Conservation (phyloP, 1,284 basidiomycete genomes). For the Hypsizygus ulmarius region DNA sequence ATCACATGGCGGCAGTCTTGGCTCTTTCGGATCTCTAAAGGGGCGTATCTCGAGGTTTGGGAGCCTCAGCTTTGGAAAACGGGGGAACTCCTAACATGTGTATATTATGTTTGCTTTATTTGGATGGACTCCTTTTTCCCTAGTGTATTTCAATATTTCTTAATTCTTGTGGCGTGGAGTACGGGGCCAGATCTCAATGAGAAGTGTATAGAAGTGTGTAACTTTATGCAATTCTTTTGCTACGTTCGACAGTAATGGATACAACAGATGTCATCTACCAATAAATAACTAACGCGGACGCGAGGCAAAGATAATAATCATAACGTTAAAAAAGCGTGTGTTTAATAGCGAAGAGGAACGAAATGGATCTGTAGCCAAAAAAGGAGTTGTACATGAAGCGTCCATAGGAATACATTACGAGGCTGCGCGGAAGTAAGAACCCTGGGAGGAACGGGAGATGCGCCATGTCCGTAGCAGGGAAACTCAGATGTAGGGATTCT, state of each 20-base stretch:
- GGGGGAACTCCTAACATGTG: constrained; percentile 34
- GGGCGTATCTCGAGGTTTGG: constrained; percentile 71
- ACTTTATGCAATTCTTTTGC: not conserved
- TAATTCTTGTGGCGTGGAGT: too few species aligned
- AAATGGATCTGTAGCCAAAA: constrained; percentile 4
- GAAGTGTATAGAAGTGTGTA: too few species aligned
- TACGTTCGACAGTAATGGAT: constrained; percentile 6
- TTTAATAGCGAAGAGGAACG: not conserved
- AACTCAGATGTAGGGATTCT: constrained; percentile 9
- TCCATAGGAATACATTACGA: constrained; percentile 16
- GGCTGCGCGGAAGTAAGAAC: not conserved
- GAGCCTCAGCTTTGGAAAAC: constrained; percentile 65
- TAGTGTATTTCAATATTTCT: not conserved
- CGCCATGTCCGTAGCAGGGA: not conserved
- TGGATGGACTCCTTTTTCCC: constrained; percentile 1
- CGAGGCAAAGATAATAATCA: constrained; percentile 4
- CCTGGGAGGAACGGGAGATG: not conserved
- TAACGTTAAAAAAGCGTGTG: constrained; percentile 3
- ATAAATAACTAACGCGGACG: constrained; percentile 2
- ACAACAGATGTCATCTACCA: too few species aligned
- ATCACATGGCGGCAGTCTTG: constrained; percentile 52
- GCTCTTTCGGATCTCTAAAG: constrained; percentile 50
- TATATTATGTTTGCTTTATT: constrained; percentile 1
- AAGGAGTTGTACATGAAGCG: constrained; percentile 12
- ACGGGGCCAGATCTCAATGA: too few species aligned